Percentiles rank a stretch among this genome's conserved stretches.
These are phyloP conservation scores for Acrodontium crateriforme DNA, from an alignment of 2,329 filamentous ascomycete species.

Conservation along the genomic window DNA sequence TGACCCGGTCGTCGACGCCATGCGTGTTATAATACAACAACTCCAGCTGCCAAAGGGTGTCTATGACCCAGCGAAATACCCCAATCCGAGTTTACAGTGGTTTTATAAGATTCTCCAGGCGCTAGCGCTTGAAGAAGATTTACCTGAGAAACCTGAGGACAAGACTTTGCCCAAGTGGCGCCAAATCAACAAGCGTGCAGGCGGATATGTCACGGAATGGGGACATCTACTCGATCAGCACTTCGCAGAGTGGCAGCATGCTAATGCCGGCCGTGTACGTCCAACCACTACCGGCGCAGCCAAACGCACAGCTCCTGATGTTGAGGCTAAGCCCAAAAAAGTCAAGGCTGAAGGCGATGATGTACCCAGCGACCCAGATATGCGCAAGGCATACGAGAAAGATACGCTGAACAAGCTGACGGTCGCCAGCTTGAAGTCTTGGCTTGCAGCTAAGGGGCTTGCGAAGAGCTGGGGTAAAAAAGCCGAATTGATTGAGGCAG, in stretches of 20 bases:
- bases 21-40: constrained; percentile 72
- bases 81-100: constrained; percentile 80
- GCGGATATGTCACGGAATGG: constrained; percentile 66
- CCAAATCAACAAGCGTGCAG: constrained; percentile 81
- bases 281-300: constrained; percentile 27
- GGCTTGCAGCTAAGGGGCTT: constrained; percentile 16
- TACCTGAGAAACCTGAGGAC: constrained; percentile 61
- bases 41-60: constrained; percentile 73
- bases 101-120: constrained; percentile 91
- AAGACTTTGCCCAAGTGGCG: constrained; percentile 71
- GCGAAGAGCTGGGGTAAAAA: constrained; percentile 17
- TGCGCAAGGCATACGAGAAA: constrained; percentile 30
- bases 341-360: constrained; percentile 26
- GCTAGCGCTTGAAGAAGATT: constrained; percentile 79
- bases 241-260: constrained; percentile 28
- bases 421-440: constrained; percentile 20
- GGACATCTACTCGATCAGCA: constrained; percentile 52
- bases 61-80: constrained; percentile 77
- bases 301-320: constrained; percentile 29
- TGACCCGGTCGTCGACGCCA: constrained; percentile 61
- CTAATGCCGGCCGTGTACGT: constrained; percentile 23
- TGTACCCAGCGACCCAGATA: constrained; percentile 28
- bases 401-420: constrained; percentile 29
- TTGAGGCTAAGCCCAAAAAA: constrained; percentile 27
- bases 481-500: constrained; percentile 20